Evolutionary conservation across 2,329 filamentous ascomycete genomes (phyloP), one percentile per base, ranked within the genome.

Genomic region (Nemania diffusa): DNA sequence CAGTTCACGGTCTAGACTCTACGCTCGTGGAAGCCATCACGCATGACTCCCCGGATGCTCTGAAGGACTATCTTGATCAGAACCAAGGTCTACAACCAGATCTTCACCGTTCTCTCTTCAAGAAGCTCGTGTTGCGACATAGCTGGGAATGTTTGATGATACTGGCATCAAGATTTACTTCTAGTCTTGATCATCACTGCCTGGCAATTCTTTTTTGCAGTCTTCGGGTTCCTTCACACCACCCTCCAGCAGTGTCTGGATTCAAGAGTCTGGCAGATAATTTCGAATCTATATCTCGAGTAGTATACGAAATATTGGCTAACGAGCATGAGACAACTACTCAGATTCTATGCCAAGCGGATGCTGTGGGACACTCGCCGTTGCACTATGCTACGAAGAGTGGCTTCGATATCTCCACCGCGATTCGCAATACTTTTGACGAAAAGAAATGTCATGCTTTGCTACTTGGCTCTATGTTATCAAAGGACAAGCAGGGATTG

Each of bases 371-470:
- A 32, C 20, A 27, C 11, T 50, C 58, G 37, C 58, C 58, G 8
- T 29, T 52, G 32, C 50, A 52, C 27, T 62, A 55, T 53, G 46
- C 58, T n/a, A 40, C 53, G 58, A 53, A 24, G 34, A 53, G 5
- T 24, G 58, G 58, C 34, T 44, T 62, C 48, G 48, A 62, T 46
- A 62, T 62, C 32, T 62, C 24, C 6, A 53, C 34, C 22, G 37
- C 32, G 34, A 46, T 44, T 62, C 17, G 17, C 13, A n/a, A 32
- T 22, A 22, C 7, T 15, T n/a, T 62, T 3, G 58, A 44, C 24
- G 58, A 53, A 44, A 15, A 3, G 20, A 50, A 40, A 50, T 40
- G 8, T n/a, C 44, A 20, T 37, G 29, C 5, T 50, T 27, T 50
- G 20, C 29, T 59, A 50, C 29, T 37, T 50, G 29, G 22, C 20